phyloP scores from a whole-genome alignment of 257 asterid genomes.

The Anisodus acutangulus region DNA sequence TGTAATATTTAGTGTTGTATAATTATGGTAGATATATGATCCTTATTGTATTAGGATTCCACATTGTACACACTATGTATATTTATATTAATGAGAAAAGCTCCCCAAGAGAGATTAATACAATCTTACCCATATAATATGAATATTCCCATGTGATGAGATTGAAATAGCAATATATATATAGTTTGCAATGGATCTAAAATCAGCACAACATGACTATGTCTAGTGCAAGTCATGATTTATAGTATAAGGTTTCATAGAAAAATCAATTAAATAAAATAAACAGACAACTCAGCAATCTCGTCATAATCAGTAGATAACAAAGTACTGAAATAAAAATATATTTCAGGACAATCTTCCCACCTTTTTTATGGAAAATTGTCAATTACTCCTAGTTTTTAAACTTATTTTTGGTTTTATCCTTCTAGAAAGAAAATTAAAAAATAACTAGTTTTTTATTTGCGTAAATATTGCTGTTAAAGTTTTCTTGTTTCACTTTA shows the following conservation, averaged over 20 bases:
- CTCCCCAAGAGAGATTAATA: too few relatives aligned
- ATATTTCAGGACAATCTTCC: background rate
- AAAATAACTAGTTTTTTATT: background rate
- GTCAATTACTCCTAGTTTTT: background rate
- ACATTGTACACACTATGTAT: too few relatives aligned
- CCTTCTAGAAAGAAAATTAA: background rate
- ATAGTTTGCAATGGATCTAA: conserved; percentile 17
- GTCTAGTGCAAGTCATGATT: background rate
- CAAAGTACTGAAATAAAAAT: background rate
- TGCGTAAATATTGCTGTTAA: background rate
- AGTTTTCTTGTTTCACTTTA: background rate
- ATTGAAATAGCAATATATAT: background rate
- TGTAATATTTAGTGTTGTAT: too few relatives aligned
- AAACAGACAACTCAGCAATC: background rate
- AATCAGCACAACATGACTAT: background rate
- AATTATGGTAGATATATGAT: too few relatives aligned
- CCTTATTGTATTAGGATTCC: too few relatives aligned
- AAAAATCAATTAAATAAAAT: background rate
- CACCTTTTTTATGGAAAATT: background rate
- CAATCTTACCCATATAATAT: background rate
- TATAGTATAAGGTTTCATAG: background rate
- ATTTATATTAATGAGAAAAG: too few relatives aligned
- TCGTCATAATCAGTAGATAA: background rate
- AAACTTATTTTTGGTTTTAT: background rate
- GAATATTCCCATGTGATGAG: conserved; percentile 11